Percentiles rank a stretch among this genome's conserved stretches.
Evolutionary conservation across 1,284 basidiomycete genomes (phyloP).

Genomic region (Ceratobasidium sp.): DNA sequence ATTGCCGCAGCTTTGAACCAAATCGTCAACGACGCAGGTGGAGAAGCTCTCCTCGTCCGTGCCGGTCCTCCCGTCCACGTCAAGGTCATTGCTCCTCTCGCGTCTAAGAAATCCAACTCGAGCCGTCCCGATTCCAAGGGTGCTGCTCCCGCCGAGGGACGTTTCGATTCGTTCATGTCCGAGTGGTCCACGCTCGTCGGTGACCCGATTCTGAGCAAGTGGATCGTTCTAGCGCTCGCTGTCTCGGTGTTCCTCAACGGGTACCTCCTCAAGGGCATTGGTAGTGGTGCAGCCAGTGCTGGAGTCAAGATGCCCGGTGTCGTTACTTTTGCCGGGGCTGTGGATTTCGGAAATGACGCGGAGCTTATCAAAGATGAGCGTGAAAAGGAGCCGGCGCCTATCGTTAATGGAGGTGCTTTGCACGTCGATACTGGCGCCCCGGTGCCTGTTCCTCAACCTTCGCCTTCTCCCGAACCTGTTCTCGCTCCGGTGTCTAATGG

Average conservation of each 20-base stretch:
- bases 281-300: constrained; percentile 48
- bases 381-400: constrained; percentile 18
- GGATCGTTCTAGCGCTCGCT: constrained; percentile 89
- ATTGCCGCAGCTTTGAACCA: constrained; percentile 57
- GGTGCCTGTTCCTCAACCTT: constrained; percentile 41
- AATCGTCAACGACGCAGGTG: constrained; percentile 49
- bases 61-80: constrained; percentile 72
- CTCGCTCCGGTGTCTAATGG: not conserved
- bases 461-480: constrained; percentile 45
- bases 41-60: constrained; percentile 67
- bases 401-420: constrained; percentile 45
- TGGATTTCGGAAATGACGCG: constrained; percentile 53
- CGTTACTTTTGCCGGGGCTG: constrained; percentile 51
- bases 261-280: constrained; percentile 83
- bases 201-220: constrained; percentile 94
- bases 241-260: constrained; percentile 93
- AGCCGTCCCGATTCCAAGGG: constrained; percentile 33
- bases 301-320: constrained; percentile 39
- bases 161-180: constrained; percentile 86
- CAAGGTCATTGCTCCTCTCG: constrained; percentile 54
- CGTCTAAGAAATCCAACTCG: constrained; percentile 34
- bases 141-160: constrained; percentile 47
- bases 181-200: constrained; percentile 95
- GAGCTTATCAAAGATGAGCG: constrained; percentile 52
- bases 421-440: constrained; percentile 39